Evolutionary conservation across 2,329 filamentous ascomycete genomes (phyloP), one percentile per base, ranked within the genome.

Genomic region (Fusarium sp.): DNA sequence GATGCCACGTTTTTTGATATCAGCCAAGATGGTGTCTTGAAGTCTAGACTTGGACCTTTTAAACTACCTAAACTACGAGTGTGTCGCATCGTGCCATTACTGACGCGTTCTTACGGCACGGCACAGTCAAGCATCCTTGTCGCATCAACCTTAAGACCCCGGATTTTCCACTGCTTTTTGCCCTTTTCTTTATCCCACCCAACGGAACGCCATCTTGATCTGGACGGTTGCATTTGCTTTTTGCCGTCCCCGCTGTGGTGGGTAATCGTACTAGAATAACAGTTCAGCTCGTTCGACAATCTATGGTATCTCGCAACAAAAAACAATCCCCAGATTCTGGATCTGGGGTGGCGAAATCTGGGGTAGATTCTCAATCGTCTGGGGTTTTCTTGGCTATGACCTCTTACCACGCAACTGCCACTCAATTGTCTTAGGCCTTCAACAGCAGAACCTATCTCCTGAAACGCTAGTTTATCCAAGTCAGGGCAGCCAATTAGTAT

Each of bases 41-140:
- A 31, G 48, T 52, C 66, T 50, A 26, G 62, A 66, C 53, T 66
- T 52, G 16, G 47, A 16, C 37, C 57, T 31, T 26, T 9, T 28
- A 38, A 26, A 42, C n/a, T 28, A 53, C 35, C 46, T 35, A 16
- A 24, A 9, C 21, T 39, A 24, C n/a, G 35, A 41, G 23, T 41
- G 41, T 58, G 44, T 47, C 29, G 29, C 31, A 73, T 70, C 43
- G 52, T 68, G 52, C 63, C 69, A 63, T 54, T 46, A 37, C 42
- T 56, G 44, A 69, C 37, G 61, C 66, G 44, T 49, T 31, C 23
- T 44, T 47, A 68, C 43, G 69, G 60, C 69, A 33, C 65, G 62
- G 66, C 57, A n/a, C n/a, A 57, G 28, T 53, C 31, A 23, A 39
- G 18, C 18, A 61, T 49, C 56, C 66, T 53, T 59, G 66, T 65